Evolutionary conservation across 1,284 basidiomycete species (phyloP), one percentile per base, ranked within the genome.

Genomic region (Kwoniella shivajii): DNA sequence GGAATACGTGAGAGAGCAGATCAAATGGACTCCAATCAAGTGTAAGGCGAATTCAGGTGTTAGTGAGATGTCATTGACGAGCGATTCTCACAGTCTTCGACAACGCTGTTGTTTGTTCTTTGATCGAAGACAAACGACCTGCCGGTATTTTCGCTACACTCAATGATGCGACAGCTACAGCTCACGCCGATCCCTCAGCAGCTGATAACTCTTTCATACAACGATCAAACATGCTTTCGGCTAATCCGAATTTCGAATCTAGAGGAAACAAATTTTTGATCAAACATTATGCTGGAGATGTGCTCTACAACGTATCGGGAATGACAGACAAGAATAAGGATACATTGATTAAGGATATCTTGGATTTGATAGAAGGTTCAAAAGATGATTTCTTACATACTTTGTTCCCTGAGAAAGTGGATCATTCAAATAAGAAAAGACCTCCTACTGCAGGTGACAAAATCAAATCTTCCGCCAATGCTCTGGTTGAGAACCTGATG

Each of bases 311-410:
- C 64, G 87, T 99, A 7, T 75, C 88, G 14, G 96, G 96, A 9
- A 99, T 99, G 96, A 99, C 96, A 16, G 96, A 99, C 80, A 99
- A 99, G 85, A 99, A 99, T 83, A 99, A 99, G 83, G 96, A 99
- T 70, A 86, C 92, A 5, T 83, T 99, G 30, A 84, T 93, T 75
- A 98, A 98, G 78, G 96, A 99, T 73, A 82, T 99, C 37, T 82
- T 98, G 48, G 93, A 98, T 71, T 84, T 99, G 44, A 83, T 99
- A 57, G 89, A 86, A 33, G 80, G 82, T 41, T 91, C 89, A 66
- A 81, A 84, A 27, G 92, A 96, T 73, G 78, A 82, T 47, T 97
- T 99, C 83, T 74, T 99, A 61, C 90, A 92, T 69, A 82, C 82
- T 0, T 78, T 99, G 22, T 99, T 99, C 83, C 90, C 92, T 1